Percentiles rank a stretch among this genome's conserved stretches.
Evolutionary conservation across 202 grass and related monocot genomes (phyloP).

Genomic region (Brachypodium distachyon): DNA sequence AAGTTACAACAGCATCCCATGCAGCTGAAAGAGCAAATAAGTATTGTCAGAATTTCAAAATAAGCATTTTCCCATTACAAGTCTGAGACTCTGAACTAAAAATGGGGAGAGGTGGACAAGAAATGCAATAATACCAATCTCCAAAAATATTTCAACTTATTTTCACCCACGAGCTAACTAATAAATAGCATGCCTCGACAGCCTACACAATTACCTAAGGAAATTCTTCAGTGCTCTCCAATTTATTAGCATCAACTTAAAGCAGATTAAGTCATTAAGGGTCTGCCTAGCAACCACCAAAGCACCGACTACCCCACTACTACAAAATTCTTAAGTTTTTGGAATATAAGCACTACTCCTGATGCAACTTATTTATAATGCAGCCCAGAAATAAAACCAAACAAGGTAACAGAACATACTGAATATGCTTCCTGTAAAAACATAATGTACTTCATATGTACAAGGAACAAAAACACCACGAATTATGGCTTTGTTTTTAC

Average conservation of each 20-base stretch:
- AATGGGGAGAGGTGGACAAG: neutral
- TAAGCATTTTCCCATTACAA: neutral
- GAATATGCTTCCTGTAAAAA: neutral
- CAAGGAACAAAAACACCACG: neutral
- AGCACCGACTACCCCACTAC: neutral
- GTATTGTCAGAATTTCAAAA: constrained; percentile 3
- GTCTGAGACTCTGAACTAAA: neutral
- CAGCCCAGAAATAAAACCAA: neutral
- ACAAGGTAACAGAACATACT: neutral
- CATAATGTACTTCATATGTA: neutral
- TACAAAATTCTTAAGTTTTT: neutral
- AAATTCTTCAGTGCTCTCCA: neutral
- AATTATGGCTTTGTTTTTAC: neutral
- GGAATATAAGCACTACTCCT: neutral
- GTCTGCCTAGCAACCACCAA: neutral
- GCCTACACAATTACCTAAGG: neutral
- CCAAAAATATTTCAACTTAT: neutral
- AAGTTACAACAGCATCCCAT: constrained; percentile 99
- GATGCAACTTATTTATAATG: neutral
- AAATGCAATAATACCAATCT: neutral
- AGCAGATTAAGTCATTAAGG: neutral
- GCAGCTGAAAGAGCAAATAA: constrained; percentile 46
- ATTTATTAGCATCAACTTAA: neutral
- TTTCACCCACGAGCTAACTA: neutral
- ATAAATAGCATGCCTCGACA: neutral